These are phyloP conservation scores for Ulvella scutata DNA, from an alignment of 139 green algal genomes.

Conservation along the genomic window DNA sequence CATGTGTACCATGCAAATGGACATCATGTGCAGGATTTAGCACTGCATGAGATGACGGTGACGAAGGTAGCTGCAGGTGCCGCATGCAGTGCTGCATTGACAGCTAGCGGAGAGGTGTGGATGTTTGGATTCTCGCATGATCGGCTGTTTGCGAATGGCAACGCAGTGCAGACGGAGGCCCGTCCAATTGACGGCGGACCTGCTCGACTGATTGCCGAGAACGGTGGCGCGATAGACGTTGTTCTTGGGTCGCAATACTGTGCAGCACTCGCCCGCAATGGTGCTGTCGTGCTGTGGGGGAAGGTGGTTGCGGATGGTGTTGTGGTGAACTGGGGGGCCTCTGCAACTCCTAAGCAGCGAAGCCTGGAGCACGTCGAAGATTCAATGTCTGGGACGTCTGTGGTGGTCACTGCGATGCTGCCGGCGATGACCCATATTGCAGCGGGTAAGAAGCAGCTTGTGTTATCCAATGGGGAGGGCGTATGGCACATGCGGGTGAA, in stretches of 20 bases:
- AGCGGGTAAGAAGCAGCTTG: not conserved
- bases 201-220: not conserved
- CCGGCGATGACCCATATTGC: not conserved
- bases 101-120: not conserved
- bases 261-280: not conserved
- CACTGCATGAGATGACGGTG: not conserved
- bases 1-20: too few relatives aligned
- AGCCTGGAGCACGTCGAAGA: too few relatives aligned
- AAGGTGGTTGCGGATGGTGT: not conserved
- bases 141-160: not conserved
- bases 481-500: not conserved
- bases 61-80: not conserved
- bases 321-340: not conserved
- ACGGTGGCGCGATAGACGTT: not conserved
- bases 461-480: not conserved
- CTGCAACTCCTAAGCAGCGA: too few relatives aligned
- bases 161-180: slow-evolving; percentile 2
- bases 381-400: too few relatives aligned
- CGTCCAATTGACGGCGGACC: not conserved
- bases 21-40: too few relatives aligned
- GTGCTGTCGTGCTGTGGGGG: not conserved
- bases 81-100: not conserved
- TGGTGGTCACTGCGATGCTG: not conserved
- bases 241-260: not conserved
- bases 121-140: slow-evolving; percentile 5